These are phyloP conservation scores for Tilletiopsis washingtonensis DNA, from an alignment of 1,284 basidiomycete genomes.

Conservation along the genomic window DNA sequence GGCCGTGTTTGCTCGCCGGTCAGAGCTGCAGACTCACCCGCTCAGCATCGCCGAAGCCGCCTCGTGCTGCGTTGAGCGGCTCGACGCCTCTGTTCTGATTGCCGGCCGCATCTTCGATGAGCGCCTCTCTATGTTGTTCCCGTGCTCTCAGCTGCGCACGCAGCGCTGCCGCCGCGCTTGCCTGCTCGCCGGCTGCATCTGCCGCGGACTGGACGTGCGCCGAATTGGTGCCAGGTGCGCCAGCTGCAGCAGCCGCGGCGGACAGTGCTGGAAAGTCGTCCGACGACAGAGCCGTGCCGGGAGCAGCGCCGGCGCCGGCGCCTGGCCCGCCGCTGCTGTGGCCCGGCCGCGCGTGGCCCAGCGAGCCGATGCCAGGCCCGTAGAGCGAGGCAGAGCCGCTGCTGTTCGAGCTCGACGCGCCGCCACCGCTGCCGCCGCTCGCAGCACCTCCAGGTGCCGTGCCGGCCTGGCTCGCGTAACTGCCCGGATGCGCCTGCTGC, in stretches of 20 bases:
- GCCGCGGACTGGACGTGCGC: too few relatives aligned
- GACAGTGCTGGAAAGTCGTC: conserved; percentile 43
- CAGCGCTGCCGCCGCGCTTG: conserved; percentile 35
- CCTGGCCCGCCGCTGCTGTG: too few relatives aligned
- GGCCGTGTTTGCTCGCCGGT: too few relatives aligned
- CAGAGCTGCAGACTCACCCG: not conserved
- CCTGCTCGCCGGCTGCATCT: conserved; percentile 33
- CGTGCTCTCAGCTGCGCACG: conserved; percentile 35
- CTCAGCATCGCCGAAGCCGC: conserved; percentile 36
- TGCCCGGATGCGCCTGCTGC: conserved; percentile 9
- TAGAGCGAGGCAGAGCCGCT: too few relatives aligned
- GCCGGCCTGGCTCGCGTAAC: conserved; percentile 37
- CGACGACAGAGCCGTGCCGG: too few relatives aligned
- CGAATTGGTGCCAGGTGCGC: too few relatives aligned
- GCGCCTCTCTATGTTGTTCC: conserved; percentile 25
- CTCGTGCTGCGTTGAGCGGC: conserved; percentile 32
- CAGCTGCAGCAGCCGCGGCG: too few relatives aligned
- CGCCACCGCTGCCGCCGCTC: not conserved
- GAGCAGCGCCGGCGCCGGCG: too few relatives aligned
- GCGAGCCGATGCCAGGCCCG: too few relatives aligned
- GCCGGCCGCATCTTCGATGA: not conserved
- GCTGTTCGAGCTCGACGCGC: too few relatives aligned
- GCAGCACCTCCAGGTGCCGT: not conserved
- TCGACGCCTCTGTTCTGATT: not conserved
- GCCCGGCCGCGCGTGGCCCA: too few relatives aligned